phyloP scores from a whole-genome alignment of 2,329 filamentous ascomycete genomes.

The Exophiala oligosperma region DNA sequence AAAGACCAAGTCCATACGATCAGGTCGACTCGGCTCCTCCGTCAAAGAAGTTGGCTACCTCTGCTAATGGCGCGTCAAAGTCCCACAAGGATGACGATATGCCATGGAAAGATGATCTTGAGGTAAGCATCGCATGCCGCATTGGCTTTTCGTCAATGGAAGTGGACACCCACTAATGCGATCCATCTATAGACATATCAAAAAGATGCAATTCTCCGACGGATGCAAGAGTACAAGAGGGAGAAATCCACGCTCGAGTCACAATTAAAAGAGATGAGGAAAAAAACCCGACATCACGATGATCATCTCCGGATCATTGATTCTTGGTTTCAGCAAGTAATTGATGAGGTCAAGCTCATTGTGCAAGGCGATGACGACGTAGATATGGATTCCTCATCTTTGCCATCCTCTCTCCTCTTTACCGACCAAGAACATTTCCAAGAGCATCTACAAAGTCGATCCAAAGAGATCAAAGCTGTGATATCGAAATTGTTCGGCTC shows the following conservation, averaged over 20 bases:
- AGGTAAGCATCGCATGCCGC: constrained; percentile 57
- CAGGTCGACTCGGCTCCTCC: constrained; percentile 83
- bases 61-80: constrained; percentile 68
- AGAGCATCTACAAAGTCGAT: constrained; percentile 74
- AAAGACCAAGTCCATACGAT: constrained; percentile 82
- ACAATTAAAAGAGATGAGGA: constrained; percentile 76
- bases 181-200: constrained; percentile 68
- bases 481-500: constrained; percentile 67
- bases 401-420: constrained; percentile 57
- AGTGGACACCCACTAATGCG: neutral
- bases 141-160: no score
- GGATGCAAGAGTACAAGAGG: constrained; percentile 97
- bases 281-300: constrained; percentile 78
- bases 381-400: constrained; percentile 35
- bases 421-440: constrained; percentile 65
- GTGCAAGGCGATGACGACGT: constrained; percentile 26
- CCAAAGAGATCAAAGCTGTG: constrained; percentile 72
- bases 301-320: constrained; percentile 90
- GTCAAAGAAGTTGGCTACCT: constrained; percentile 79
- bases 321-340: constrained; percentile 90
- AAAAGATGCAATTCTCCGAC: constrained; percentile 94
- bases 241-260: constrained; percentile 80
- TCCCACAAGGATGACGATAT: constrained; percentile 67
- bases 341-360: constrained; percentile 47
- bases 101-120: constrained; percentile 69